Evolutionary conservation across 202 grass and related monocot genomes (phyloP), one percentile per base, ranked within the genome.

Genomic region (Setaria italica): DNA sequence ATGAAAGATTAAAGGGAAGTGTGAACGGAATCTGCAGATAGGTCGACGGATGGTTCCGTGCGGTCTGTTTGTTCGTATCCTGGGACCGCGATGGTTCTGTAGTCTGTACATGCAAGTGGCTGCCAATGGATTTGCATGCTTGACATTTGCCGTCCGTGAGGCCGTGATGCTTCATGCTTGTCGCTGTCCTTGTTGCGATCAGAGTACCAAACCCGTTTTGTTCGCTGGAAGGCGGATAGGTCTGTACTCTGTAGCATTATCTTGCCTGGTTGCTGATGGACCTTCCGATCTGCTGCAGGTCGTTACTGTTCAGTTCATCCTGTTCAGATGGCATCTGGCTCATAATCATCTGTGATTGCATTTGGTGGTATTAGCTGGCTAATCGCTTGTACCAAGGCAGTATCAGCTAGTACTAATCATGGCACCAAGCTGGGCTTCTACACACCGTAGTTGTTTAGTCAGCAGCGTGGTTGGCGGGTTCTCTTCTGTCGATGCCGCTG

Each of bases 351-450:
- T 10, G 41, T 80, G 78, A 39, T 25, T 58, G 35, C 50, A n/a
- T 68, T 66, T 55, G 77, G 21, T 35, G 21, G 62, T 62, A 77
- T 78, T 65, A 76, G 71, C 29, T 88, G 49, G 48, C 70, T 67
- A 65, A 53, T 70, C 7, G 32, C 59, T 2, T 16, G 42, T 3
- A 34, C 56, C 21, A 42, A 62, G 32, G 7, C 32, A 41, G 32
- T 37, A 5, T 13, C 7, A 7, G 45, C 14, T 60, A 20, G 21
- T 30, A 16, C 48, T 51, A 88, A 78, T 83, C 54, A 35, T 78
- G 33, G 9, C 21, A 78, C 64, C 66, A 64, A 9, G 16, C 2
- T 56, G n/a, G 48, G 55, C n/a, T 64, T 80, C 67, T 63, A 86
- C 25, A 43, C 42, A 74, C 20, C 4, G n/a, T 39, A 51, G 45